Evolutionary conservation across 306 rosid genomes (phyloP).

Genomic region (Vigna hirtella): DNA sequence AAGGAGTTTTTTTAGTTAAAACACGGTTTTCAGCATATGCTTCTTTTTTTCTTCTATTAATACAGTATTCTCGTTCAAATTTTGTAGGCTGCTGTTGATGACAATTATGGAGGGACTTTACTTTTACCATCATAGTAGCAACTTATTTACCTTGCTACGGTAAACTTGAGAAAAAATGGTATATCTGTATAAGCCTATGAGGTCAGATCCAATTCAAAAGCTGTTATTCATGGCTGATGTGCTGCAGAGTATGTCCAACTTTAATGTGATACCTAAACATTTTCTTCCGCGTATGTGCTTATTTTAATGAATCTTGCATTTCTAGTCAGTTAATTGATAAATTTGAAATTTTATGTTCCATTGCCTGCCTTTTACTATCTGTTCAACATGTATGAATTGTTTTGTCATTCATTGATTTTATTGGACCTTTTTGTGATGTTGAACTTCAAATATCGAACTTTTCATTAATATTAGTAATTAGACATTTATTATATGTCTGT

Average conservation of each 20-base stretch:
- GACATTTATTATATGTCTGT: too few species aligned
- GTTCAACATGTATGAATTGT: constrained; percentile 32
- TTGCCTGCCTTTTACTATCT: constrained; percentile 15
- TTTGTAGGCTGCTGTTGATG: constrained; percentile 72
- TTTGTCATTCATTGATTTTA: too few species aligned
- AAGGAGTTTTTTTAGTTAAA: constrained; percentile 13
- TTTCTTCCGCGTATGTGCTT: constrained; percentile 32
- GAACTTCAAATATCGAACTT: too few species aligned
- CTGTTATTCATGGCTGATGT: constrained; percentile 27
- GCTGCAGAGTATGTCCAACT: constrained; percentile 43
- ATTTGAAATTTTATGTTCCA: constrained; percentile 32
- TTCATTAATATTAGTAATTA: too few species aligned
- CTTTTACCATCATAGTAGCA: constrained; percentile 48
- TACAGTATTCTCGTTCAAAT: constrained; percentile 30
- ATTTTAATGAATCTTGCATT: constrained; percentile 34
- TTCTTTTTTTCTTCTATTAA: constrained; percentile 27
- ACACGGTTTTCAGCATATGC: constrained; percentile 5
- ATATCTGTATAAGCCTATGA: constrained; percentile 31
- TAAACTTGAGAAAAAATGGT: constrained; percentile 22
- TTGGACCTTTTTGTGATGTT: too few species aligned
- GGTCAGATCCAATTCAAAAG: constrained; percentile 20
- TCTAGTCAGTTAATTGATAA: constrained; percentile 20
- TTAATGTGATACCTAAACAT: constrained; percentile 15
- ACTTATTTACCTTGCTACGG: constrained; percentile 32
- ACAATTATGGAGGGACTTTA: constrained; percentile 85